These are phyloP conservation scores for Nakazawaea ernobii DNA, from an alignment of 805 yeast genomes.

Conservation along the genomic window DNA sequence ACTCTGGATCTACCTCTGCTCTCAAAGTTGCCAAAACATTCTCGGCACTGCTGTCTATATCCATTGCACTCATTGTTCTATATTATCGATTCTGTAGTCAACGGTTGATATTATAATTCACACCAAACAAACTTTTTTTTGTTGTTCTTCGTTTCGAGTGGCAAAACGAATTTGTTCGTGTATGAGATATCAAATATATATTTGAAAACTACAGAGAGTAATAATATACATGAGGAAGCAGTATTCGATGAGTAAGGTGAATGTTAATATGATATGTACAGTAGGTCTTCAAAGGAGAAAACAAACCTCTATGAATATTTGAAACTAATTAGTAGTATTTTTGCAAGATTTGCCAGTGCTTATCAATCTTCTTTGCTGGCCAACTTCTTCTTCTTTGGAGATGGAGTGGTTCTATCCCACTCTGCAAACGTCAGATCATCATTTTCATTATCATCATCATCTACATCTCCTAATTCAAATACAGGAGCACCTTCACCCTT, in stretches of 20 bases:
- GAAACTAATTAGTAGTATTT: too few relatives aligned
- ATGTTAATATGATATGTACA: too few relatives aligned
- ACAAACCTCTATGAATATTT: too few relatives aligned
- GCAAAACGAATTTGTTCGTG: not conserved
- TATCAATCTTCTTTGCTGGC: constrained; percentile 9
- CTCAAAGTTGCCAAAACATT: constrained; percentile 56
- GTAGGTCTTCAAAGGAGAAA: too few relatives aligned
- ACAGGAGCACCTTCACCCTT: constrained; percentile 8
- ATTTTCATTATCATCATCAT: constrained; percentile 12
- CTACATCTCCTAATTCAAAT: constrained; percentile 14
- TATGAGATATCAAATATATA: not conserved
- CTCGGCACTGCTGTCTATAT: constrained; percentile 31
- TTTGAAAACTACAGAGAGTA: not conserved
- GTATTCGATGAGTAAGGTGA: too few relatives aligned
- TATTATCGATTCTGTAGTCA: not conserved
- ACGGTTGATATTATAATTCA: too few relatives aligned
- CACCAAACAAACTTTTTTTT: too few relatives aligned
- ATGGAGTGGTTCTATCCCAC: constrained; percentile 4
- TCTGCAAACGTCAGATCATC: constrained; percentile 5
- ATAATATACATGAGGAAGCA: too few relatives aligned
- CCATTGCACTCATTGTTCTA: constrained; percentile 5
- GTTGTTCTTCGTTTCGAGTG: not conserved
- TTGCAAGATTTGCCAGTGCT: too few relatives aligned
- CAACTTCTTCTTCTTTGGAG: constrained; percentile 15
- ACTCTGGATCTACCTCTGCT: constrained; percentile 57